Conservation (phyloP, 768 basidiomycete genomes). For the Hericium coralloides region DNA sequence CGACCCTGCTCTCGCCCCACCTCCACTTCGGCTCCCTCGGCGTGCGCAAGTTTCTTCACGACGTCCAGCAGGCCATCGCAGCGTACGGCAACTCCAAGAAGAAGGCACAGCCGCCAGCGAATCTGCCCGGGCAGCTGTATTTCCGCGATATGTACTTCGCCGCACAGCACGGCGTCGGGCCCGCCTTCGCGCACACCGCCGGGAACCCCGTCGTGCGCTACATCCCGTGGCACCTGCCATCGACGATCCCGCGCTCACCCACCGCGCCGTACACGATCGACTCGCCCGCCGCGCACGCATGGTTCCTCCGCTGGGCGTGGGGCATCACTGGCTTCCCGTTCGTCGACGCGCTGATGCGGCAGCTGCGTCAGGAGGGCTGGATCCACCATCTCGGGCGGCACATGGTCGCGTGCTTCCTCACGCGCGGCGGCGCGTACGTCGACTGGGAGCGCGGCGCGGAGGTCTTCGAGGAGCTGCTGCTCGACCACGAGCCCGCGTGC, state of each 20-base stretch:
- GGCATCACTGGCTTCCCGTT: slow-evolving; percentile 3
- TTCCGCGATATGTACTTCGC: slow-evolving; percentile 9
- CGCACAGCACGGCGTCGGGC: slow-evolving; percentile 2
- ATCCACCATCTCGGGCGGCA: slow-evolving; percentile 18
- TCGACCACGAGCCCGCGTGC: slow-evolving; percentile 2
- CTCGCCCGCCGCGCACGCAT: slow-evolving; percentile 2
- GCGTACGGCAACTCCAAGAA: neutral
- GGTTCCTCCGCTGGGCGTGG: slow-evolving; percentile 1
- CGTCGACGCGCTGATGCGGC: slow-evolving; percentile 18
- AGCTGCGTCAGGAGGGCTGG: slow-evolving; percentile 10
- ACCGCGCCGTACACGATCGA: neutral
- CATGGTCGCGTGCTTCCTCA: slow-evolving; percentile 21
- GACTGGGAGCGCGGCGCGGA: slow-evolving; percentile 17
- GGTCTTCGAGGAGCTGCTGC: slow-evolving; percentile 8
- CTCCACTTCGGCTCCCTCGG: slow-evolving; percentile 17
- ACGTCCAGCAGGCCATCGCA: neutral
- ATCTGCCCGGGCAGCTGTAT: slow-evolving; percentile 3
- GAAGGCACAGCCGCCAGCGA: neutral
- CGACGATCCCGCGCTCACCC: neutral
- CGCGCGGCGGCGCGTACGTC: slow-evolving; percentile 20
- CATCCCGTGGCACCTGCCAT: slow-evolving; percentile 1
- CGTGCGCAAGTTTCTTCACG: slow-evolving; percentile 14
- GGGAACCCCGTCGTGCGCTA: slow-evolving; percentile 5
- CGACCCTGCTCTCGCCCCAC: slow-evolving; percentile 12
- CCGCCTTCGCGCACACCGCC: slow-evolving; percentile 1